Evolutionary conservation across 768 basidiomycete genomes (phyloP), one percentile per base, ranked within the genome.

Genomic region (Lentinula boryana): DNA sequence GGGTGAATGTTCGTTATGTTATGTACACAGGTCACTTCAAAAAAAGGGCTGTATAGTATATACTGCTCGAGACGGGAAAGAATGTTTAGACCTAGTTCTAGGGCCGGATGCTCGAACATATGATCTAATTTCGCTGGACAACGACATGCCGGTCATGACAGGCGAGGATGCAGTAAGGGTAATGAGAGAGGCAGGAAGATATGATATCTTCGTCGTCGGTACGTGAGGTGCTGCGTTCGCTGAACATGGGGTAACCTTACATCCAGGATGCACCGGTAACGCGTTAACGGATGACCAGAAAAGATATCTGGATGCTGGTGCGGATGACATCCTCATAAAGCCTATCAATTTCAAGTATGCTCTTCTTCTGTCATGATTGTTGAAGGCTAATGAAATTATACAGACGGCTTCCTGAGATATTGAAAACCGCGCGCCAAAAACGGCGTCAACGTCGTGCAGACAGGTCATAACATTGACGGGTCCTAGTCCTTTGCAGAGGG

Each of bases 81-180:
- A 72, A 53, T 72, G 70, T 27, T 67, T 76, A 33, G 75, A 77
- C 36, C 62, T 74, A 60, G 61, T 75, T 8, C 63, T 75, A n/a
- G 66, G 63, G 2, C 53, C 61, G 16, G 56, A 64, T 8, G 65
- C 68, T 23, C 38, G 62, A 16, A 64, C 60, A 4, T 76, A 69
- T 63, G 75, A 75, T 58, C 62, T 76, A 16, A 65, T 74, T 21
- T 75, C 72, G 64, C 67, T 78, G 35, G 76, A 77, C 65, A 77
- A 76, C 12, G 50, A 56, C 62, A 75, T 76, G 69, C 65, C 70
- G 8, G 58, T 63, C 3, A 66, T 69, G 64, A 70, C 72, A 9
- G 77, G 77, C 15, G 71, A 74, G 36, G 70, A 76, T 23, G 69
- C 72, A 18, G 71, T 75, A 18, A 64, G 64, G 44, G 66, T 70